Percentiles rank a stretch among this genome's conserved stretches.
phyloP scores from a whole-genome alignment of 1,284 basidiomycete genomes.

The Papiliotrema flavescens region DNA sequence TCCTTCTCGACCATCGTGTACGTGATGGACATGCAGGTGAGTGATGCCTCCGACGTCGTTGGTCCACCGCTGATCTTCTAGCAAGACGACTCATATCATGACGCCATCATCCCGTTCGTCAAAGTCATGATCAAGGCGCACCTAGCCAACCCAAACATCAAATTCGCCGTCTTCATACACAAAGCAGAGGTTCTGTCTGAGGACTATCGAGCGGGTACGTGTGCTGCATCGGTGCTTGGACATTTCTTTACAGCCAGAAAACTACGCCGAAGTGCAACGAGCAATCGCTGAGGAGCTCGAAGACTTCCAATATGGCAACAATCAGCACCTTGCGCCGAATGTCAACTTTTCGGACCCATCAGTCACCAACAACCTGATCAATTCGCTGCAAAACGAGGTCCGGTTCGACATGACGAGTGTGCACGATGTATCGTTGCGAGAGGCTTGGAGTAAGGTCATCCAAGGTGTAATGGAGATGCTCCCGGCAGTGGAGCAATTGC shows the following conservation, averaged over 20 bases:
- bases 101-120: constrained; percentile 73
- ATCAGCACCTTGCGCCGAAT: constrained; percentile 25
- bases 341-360: constrained; percentile 37
- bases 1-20: constrained; percentile 81
- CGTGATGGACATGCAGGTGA: constrained; percentile 92
- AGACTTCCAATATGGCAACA: constrained; percentile 57
- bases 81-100: constrained; percentile 53
- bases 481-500: constrained; percentile 49
- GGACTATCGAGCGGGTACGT: constrained; percentile 82
- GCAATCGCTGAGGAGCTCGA: constrained; percentile 75
- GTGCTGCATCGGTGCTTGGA: constrained; percentile 1
- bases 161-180: constrained; percentile 92
- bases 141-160: constrained; percentile 70
- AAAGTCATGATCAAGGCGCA: constrained; percentile 71
- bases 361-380: constrained; percentile 33
- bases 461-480: constrained; percentile 53
- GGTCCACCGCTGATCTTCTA: constrained; percentile 10
- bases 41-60: constrained; percentile 21
- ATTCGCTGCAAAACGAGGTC: constrained; percentile 43
- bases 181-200: constrained; percentile 90
- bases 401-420: constrained; percentile 56
- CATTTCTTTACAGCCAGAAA: constrained; percentile 57
- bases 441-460: constrained; percentile 54
- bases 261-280: constrained; percentile 80
- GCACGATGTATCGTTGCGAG: constrained; percentile 54